These are phyloP conservation scores for Candida xyloterini DNA, from an alignment of 805 yeast species.

Conservation along the genomic window DNA sequence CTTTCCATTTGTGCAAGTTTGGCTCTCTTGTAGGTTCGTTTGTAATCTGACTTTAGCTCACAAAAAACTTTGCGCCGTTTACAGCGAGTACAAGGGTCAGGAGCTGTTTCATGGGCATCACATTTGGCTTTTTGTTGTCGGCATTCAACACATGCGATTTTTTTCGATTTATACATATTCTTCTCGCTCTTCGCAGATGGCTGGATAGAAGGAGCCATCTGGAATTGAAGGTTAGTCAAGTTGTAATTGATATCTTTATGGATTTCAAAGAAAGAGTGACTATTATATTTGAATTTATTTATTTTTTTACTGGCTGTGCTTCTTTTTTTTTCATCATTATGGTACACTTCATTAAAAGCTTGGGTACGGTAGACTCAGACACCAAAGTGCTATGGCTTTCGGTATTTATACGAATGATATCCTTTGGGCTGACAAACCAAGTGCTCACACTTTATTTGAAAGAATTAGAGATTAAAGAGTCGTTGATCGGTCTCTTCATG, in stretches of 20 bases:
- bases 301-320: slow-evolving; percentile 3
- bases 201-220: neutral
- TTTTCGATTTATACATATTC: slow-evolving; percentile 34
- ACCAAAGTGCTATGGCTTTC: slow-evolving; percentile 63
- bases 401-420: slow-evolving; percentile 65
- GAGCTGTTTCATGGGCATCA: slow-evolving; percentile 75
- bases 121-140: slow-evolving; percentile 93
- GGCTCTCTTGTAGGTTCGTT: slow-evolving; percentile 86
- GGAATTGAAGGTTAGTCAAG: neutral
- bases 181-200: slow-evolving; percentile 2
- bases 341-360: slow-evolving; percentile 37
- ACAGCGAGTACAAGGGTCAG: slow-evolving; percentile 83
- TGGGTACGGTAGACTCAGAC: slow-evolving; percentile 41
- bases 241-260: too few relatives aligned
- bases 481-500: slow-evolving; percentile 75
- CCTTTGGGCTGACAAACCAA: slow-evolving; percentile 79
- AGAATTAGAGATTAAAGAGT: slow-evolving; percentile 51
- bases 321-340: neutral
- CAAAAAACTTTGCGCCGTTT: slow-evolving; percentile 66
- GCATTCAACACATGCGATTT: slow-evolving; percentile 92
- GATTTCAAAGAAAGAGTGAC: neutral
- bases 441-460: slow-evolving; percentile 66
- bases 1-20: slow-evolving; percentile 77
- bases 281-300: neutral
- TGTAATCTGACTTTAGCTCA: slow-evolving; percentile 73